Evolutionary conservation across 2,329 filamentous ascomycete species (phyloP), one percentile per base, ranked within the genome.

Genomic region (Ophiosphaerella korrae): DNA sequence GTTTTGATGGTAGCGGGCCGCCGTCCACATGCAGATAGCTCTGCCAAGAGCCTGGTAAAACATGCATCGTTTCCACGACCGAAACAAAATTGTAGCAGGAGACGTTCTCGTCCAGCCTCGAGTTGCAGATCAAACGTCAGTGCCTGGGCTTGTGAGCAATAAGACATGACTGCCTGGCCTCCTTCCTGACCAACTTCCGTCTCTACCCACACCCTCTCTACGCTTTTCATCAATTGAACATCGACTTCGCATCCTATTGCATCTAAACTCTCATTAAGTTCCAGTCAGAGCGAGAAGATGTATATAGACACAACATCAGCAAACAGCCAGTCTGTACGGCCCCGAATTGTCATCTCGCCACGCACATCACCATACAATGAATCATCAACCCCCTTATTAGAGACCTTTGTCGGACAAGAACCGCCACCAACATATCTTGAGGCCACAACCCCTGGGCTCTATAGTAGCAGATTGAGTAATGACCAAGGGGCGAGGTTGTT

Each of bases 281-380:
- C 31, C 36, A 31, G 35, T 34, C 18, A 42, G 18, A 4, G 18
- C 29, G 12, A 21, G 43, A 52, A 9, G 36, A 72, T 72, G 70
- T 70, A 61, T 37, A 71, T 72, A 31, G 66, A 72, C 26, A 72
- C 67, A 4, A 60, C 58, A n/a, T 63, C 61, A 11, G 70, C 70
- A 2, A 71, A 72, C 42, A 62, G 49, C 31, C 45, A 55, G 36
- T 61, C 59, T 32, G 40, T 52, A 7, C 60, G 62, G 31, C 61
- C 63, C 12, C 62, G 55, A 23, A 52, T 63, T 1, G 44, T 58
- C 11, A 59, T 59, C 18, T 57, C 55, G 9, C 49, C 57, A 40
- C 55, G 45, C 44, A 37, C 56, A 32, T 41, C 55, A 18, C 48
- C 50, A 26, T 57, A 63, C 39, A 55, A 51, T 24, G 58, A 67